A percentile compares a stretch with the other conserved stretches of the same genome.
Conservation (phyloP, 1,139 yeast genomes). For the Pichia sp. region DNA sequence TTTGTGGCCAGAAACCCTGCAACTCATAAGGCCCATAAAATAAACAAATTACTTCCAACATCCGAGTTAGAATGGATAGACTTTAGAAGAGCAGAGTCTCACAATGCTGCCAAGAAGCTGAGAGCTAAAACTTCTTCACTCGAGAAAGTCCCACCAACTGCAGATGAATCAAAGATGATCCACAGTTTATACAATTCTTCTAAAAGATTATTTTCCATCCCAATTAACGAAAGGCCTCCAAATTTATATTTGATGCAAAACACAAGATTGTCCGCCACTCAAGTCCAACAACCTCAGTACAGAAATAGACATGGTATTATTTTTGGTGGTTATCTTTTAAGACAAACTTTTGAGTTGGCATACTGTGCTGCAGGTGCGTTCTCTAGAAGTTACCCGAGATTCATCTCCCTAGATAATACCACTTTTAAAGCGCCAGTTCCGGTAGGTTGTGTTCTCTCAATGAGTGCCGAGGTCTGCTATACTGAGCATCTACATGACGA, state of each 20-base stretch:
- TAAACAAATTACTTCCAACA: conserved; percentile 72
- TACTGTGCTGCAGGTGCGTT: conserved; percentile 90
- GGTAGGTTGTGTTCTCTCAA: conserved; percentile 81
- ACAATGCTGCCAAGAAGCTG: conserved; percentile 77
- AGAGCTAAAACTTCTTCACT: conserved; percentile 61
- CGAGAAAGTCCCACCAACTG: conserved; percentile 66
- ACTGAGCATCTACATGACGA: conserved; percentile 65
- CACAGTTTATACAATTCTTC: conserved; percentile 74
- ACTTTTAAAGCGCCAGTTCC: conserved; percentile 93
- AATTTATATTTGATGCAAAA: conserved; percentile 65
- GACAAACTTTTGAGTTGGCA: conserved; percentile 90
- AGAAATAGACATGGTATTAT: conserved; percentile 93
- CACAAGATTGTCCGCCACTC: conserved; percentile 66
- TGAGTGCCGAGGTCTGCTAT: conserved; percentile 78
- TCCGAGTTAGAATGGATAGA: conserved; percentile 75
- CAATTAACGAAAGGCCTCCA: conserved; percentile 35
- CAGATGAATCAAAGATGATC: conserved; percentile 65
- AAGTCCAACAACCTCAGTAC: conserved; percentile 94
- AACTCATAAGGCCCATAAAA: conserved; percentile 82
- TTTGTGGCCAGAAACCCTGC: conserved; percentile 92
- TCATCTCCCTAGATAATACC: conserved; percentile 84
- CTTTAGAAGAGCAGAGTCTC: conserved; percentile 83
- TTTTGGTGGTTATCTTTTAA: conserved; percentile 86
- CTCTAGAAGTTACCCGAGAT: conserved; percentile 77
- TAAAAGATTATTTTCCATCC: conserved; percentile 32